Base-by-base conservation (phyloP, 768 basidiomycete genomes). In the Suillus decipiens region DNA sequence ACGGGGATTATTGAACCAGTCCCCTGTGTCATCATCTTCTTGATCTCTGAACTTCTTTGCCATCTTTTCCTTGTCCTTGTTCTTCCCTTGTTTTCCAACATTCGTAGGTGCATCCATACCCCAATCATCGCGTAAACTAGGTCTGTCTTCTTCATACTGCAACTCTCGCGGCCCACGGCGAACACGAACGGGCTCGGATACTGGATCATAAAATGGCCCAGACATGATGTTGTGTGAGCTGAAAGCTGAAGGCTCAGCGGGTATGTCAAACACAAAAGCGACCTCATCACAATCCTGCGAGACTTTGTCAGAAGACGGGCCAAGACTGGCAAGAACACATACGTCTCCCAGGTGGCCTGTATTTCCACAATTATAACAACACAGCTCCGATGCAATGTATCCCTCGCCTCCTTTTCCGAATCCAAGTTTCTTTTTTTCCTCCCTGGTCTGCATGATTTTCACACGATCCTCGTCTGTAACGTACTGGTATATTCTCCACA, bases 401-500 rank as follows among this genome's bases (percentile, higher is more conserved):
- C 88, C 90, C 72, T 93, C 92, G 11, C 91, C 89, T 15, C 92
- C 91, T 61, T 87, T 70, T 12, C 91, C 90, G 8, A 91, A 74
- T 14, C 71, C 69, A 7, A 87, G 70, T 4, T 76, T 71, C 48
- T 78, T 81, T 70, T 82, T 89, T 33, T 77, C 71, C 63, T 82
- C 80, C 36, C 90, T 85, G 22, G 64, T 68, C 19, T 72, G 69
- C 2, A 89, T 72, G 47, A 81, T 82, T 7, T 68, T 64, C 12
- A 73, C 70, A 36, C 84, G 84, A 50, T 84, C 86, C 12, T 81
- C 79, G 17, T 84, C 84, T 3, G 80, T 77, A 34, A 89, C 79
- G 66, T 93, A 93, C 43, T 87, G 83, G 67, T 94, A 94, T 67
- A 92, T 76, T 45, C 92, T 82, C 92, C 92, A 94, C 64, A 89